These are phyloP conservation scores for Acanthochlamys bracteata DNA, from an alignment of 106 monocot genomes.

Conservation along the genomic window DNA sequence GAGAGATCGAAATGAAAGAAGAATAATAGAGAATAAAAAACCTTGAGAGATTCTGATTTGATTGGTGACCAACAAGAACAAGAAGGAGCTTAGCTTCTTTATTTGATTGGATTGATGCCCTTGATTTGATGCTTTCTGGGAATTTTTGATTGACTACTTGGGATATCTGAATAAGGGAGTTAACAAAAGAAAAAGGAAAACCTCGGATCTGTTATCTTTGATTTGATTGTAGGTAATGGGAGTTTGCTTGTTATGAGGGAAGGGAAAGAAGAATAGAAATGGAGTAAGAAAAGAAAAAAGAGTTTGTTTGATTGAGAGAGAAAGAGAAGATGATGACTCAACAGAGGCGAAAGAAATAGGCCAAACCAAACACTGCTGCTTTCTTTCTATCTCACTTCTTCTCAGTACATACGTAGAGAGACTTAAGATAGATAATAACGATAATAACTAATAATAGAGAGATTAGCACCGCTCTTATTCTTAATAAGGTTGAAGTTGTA, in stretches of 20 bases:
- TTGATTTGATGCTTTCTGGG: constrained; percentile 10
- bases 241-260: neutral
- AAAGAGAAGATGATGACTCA: neutral
- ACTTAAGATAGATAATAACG: no score
- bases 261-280: constrained; percentile 10
- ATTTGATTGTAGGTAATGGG: constrained; percentile 18
- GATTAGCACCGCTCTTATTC: neutral
- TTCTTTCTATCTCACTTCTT: neutral
- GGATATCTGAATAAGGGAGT: no score
- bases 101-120: constrained; percentile 43
- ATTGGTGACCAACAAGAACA: neutral
- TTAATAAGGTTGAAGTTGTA: neutral
- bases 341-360: neutral
- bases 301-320: neutral
- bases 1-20: no score
- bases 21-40: no score
- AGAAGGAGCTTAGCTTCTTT: constrained; percentile 39
- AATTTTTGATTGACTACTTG: constrained; percentile 12
- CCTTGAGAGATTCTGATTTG: neutral
- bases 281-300: neutral
- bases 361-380: neutral
- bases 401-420: neutral
- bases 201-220: constrained; percentile 73
- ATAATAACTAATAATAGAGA: no score
- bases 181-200: constrained; percentile 3